A percentile compares a stretch with the other conserved stretches of the same genome.
These are phyloP conservation scores for Pythium scleroteichum DNA, from an alignment of 352 stramenopile genomes.

Conservation along the genomic window DNA sequence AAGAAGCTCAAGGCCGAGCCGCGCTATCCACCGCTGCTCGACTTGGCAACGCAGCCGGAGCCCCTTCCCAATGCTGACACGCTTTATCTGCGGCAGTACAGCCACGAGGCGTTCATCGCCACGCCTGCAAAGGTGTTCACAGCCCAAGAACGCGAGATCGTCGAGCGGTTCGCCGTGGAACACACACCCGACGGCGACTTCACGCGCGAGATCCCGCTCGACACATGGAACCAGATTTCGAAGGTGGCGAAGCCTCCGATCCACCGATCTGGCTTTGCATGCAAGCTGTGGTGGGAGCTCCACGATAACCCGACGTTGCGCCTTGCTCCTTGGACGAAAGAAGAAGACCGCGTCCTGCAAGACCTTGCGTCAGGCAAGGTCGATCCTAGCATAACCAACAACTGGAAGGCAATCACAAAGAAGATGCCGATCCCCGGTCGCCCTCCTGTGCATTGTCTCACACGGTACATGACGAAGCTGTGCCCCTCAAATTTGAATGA, in stretches of 20 bases:
- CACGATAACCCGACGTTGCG: conserved; percentile 59
- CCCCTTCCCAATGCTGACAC: conserved; percentile 56
- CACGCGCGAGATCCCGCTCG: conserved; percentile 30
- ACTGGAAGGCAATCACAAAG: conserved; percentile 29
- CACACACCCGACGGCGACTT: conserved; percentile 10
- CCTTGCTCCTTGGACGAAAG: conserved; percentile 30
- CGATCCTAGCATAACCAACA: conserved; percentile 22
- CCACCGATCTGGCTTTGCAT: conserved; percentile 65
- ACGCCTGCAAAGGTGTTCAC: conserved; percentile 50
- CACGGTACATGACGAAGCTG: conserved; percentile 33
- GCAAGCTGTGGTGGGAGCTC: conserved; percentile 74
- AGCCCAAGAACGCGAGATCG: conserved; percentile 54
- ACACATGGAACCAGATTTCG: conserved; percentile 49
- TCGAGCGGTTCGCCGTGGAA: conserved; percentile 45
- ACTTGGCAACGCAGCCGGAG: conserved; percentile 27
- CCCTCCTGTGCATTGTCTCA: conserved; percentile 33
- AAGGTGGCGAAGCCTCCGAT: conserved; percentile 39
- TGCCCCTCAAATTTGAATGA: conserved; percentile 28
- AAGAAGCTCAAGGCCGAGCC: conserved; percentile 3
- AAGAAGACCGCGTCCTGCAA: conserved; percentile 24
- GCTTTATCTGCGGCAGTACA: conserved; percentile 44
- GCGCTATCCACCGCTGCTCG: neutral
- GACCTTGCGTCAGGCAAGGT: conserved; percentile 22
- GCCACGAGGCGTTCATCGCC: conserved; percentile 62
- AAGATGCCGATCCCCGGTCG: conserved; percentile 25